Base-by-base conservation (phyloP, 345 rosid genomes). In the Nephelium lappaceum region DNA sequence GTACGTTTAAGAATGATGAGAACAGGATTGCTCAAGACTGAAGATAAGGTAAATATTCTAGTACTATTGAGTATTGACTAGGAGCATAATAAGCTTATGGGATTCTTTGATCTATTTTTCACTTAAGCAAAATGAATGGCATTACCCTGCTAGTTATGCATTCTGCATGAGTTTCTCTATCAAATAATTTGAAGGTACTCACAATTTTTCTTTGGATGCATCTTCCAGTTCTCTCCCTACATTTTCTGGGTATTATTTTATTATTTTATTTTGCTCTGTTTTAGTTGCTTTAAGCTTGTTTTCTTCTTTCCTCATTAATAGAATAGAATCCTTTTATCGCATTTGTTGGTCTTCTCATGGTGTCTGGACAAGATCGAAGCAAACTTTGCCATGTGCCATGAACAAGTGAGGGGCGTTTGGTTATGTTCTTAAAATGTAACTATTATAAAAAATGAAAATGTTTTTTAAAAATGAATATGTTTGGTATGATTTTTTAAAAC, bases 1-100 rank as follows among this genome's bases (percentile, higher is more conserved):
- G 82, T 96, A 49, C 92, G 98, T 71, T 85, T 94, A 80, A 91
- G 90, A 91, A 89, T 96, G 91, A 88, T 82, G 67, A 90, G 94
- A 85, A 90, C 81, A 38, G 90, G 89, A 66, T 78, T 94, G 79
- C 85, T 90, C 68, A 91, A 82, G 88, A 83, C 78, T n/a, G 87
- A 67, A 58, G 83, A 89, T 58, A 76, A 86, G 97, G 98, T 92
- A 83, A 76, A 24, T 19, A 55, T 78, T 69, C 43, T 39, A 9
- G 18, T 2, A 18, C 27, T 10, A 43, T 39, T 27, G 25, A 24
- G 16, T 18, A 14, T n/a, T n/a, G 4, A 10, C n/a, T n/a, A 27
- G 60, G 43, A 63, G 43, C 77, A 63, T 74, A 11, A 74, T 74
- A 42, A 47, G 45, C 11, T 60, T 62, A 42, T 43, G 0, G 12